Percentiles rank a stretch among this genome's conserved stretches.
phyloP scores from a whole-genome alignment of 2,329 filamentous ascomycete species.

The Phialophora macrospora region DNA sequence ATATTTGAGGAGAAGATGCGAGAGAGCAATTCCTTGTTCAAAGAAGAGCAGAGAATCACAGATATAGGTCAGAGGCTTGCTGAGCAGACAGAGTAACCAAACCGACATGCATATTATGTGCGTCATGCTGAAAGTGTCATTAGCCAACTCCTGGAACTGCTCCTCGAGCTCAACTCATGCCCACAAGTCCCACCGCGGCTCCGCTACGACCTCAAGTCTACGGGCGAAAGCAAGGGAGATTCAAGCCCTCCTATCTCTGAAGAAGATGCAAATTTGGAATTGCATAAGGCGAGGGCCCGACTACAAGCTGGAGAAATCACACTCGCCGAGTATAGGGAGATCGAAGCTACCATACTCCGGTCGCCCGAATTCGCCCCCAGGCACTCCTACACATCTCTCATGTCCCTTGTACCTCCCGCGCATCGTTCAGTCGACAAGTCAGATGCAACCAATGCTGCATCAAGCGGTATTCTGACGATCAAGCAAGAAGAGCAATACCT shows the following conservation, averaged over 20 bases:
- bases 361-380: constrained; percentile 48
- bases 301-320: constrained; percentile 47
- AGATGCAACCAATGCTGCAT: constrained; percentile 29
- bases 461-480: constrained; percentile 51
- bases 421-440: constrained; percentile 15
- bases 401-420: constrained; percentile 16
- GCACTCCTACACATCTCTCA: constrained; percentile 39
- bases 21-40: constrained; percentile 67
- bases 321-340: constrained; percentile 44
- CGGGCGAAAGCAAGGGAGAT: constrained; percentile 49
- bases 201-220: constrained; percentile 70
- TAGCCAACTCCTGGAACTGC: constrained; percentile 84
- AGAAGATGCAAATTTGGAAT: constrained; percentile 39
- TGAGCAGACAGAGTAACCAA: constrained; percentile 85
- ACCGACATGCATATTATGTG: not conserved
- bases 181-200: constrained; percentile 75
- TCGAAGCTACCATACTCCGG: constrained; percentile 48
- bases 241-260: constrained; percentile 20
- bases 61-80: constrained; percentile 81
- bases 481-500: constrained; percentile 52
- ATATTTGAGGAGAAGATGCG: constrained; percentile 81
- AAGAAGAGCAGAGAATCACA: constrained; percentile 79
- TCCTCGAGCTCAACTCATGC: constrained; percentile 86
- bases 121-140: constrained; percentile 28
- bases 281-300: constrained; percentile 48